phyloP scores from a whole-genome alignment of 176 grass and related monocot species.

The Elaeis guineensis region DNA sequence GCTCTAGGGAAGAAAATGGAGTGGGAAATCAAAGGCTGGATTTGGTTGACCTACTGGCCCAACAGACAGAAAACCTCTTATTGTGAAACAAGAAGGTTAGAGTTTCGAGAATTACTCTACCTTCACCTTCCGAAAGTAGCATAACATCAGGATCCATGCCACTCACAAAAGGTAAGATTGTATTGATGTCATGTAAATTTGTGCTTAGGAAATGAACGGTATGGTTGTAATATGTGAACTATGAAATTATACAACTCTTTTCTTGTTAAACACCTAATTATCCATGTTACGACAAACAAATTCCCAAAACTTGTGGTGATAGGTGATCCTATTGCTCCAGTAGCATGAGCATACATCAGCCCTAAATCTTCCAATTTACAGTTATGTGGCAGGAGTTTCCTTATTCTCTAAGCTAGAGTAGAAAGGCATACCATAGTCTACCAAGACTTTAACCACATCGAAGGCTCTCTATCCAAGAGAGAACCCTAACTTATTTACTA shows the following conservation, averaged over 20 bases:
- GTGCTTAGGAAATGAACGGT: not conserved
- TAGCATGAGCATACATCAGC: not conserved
- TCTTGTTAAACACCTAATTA: not conserved
- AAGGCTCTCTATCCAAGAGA: too few species aligned
- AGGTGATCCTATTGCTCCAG: too few species aligned
- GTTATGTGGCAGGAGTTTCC: not conserved
- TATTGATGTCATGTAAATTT: not conserved
- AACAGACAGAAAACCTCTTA: conserved; percentile 82
- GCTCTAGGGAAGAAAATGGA: conserved; percentile 51
- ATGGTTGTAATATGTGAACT: not conserved
- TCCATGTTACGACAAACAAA: too few species aligned
- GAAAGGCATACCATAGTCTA: too few species aligned
- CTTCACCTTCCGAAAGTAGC: conserved; percentile 44
- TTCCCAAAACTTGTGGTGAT: too few species aligned
- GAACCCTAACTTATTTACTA: too few species aligned
- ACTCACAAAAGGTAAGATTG: not conserved
- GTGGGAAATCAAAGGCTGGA: conserved; percentile 69
- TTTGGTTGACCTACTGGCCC: conserved; percentile 92
- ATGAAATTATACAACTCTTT: not conserved
- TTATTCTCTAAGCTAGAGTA: not conserved
- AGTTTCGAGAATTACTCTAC: conserved; percentile 62
- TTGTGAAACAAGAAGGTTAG: conserved; percentile 58
- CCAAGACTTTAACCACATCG: too few species aligned
- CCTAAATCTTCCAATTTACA: not conserved
- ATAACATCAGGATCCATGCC: not conserved